phyloP scores from a whole-genome alignment of 164 flowering plant genomes.

The Magnolia changhungtana region DNA sequence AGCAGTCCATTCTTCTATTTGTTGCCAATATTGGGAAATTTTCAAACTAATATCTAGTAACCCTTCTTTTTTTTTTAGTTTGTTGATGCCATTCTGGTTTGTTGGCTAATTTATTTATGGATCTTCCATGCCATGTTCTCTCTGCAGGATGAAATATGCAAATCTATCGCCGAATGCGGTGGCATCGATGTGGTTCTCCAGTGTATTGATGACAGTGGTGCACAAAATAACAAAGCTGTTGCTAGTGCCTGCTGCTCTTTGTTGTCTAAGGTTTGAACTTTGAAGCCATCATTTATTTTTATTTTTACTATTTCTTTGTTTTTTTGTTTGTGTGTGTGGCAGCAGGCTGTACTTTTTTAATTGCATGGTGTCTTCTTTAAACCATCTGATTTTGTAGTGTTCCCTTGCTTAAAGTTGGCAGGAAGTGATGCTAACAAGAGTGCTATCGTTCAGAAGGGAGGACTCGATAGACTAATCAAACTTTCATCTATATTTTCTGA shows the following conservation, averaged over 20 bases:
- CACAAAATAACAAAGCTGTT: constrained; percentile 55
- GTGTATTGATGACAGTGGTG: constrained; percentile 77
- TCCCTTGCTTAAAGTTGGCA: constrained; percentile 58
- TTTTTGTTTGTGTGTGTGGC: neutral
- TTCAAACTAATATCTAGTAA: no score
- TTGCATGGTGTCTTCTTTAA: constrained; percentile 5
- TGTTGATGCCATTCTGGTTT: no score
- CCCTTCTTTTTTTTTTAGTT: no score
- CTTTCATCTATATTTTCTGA: constrained; percentile 73
- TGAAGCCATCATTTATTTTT: neutral
- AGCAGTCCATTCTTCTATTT: no score
- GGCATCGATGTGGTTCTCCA: constrained; percentile 78
- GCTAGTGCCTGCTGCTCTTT: constrained; percentile 83
- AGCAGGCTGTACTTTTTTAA: neutral
- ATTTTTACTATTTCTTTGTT: neutral
- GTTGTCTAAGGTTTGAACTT: constrained; percentile 59
- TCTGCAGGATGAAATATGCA: constrained; percentile 92
- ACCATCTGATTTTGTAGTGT: neutral
- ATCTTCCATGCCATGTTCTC: constrained; percentile 1
- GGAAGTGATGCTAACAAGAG: constrained; percentile 88
- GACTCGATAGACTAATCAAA: constrained; percentile 61
- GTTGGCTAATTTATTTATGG: neutral
- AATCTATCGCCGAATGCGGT: constrained; percentile 72
- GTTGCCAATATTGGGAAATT: no score
- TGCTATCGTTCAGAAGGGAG: constrained; percentile 67